Conservation (phyloP, 139 green algal genomes). For the Picochlorum costavermella region DNA sequence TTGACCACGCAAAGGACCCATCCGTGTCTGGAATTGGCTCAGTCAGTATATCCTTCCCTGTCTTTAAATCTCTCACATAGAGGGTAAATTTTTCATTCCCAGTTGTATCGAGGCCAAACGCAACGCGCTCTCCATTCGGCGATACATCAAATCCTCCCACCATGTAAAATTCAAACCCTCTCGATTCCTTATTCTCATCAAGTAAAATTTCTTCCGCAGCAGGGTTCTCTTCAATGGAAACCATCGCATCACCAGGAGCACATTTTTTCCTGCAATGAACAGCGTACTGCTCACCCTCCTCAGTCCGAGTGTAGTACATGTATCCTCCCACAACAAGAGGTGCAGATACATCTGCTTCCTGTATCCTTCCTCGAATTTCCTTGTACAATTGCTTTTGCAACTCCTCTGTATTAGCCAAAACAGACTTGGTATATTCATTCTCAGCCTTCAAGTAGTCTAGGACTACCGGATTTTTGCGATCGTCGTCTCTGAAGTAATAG, state of each 20-base stretch:
- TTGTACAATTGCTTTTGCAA: slow-evolving; percentile 71
- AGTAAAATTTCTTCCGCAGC: slow-evolving; percentile 57
- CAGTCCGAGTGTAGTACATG: slow-evolving; percentile 75
- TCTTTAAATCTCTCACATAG: slow-evolving; percentile 59
- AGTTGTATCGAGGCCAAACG: slow-evolving; percentile 62
- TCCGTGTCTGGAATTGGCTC: slow-evolving; percentile 47
- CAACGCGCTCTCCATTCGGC: slow-evolving; percentile 37
- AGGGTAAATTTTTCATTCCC: slow-evolving; percentile 78
- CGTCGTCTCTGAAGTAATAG: slow-evolving; percentile 80
- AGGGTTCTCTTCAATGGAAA: slow-evolving; percentile 51
- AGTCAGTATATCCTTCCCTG: slow-evolving; percentile 39
- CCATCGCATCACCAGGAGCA: slow-evolving; percentile 30
- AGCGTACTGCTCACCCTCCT: slow-evolving; percentile 54
- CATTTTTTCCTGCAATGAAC: slow-evolving; percentile 62
- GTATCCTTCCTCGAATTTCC: slow-evolving; percentile 78
- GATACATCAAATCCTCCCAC: slow-evolving; percentile 20
- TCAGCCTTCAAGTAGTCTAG: slow-evolving; percentile 46
- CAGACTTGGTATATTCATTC: slow-evolving; percentile 59
- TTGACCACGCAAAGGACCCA: slow-evolving; percentile 46
- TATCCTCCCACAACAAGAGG: slow-evolving; percentile 50
- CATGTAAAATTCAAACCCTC: slow-evolving; percentile 48
- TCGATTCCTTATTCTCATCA: slow-evolving; percentile 54
- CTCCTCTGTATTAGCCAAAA: slow-evolving; percentile 67
- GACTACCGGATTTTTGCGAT: slow-evolving; percentile 50
- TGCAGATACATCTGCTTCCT: slow-evolving; percentile 68